These are phyloP conservation scores for Eutypa lata DNA, from an alignment of 2,329 filamentous ascomycete species.

Conservation along the genomic window DNA sequence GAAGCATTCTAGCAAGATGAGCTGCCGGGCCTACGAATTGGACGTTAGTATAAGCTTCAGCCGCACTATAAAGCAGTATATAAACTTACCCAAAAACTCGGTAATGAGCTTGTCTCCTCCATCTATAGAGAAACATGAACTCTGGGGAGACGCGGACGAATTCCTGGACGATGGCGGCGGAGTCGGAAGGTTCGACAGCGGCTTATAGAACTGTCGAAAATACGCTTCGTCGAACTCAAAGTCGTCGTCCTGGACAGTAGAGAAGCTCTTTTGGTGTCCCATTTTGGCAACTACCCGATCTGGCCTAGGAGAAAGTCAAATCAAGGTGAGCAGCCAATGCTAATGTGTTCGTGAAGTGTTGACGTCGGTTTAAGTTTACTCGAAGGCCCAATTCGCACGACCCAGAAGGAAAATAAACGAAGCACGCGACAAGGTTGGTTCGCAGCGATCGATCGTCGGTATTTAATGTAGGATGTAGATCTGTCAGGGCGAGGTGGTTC, in stretches of 20 bases:
- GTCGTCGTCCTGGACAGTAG: conserved; percentile 33
- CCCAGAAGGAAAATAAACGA: neutral
- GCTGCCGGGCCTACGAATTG: conserved; percentile 55
- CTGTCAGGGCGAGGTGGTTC: neutral
- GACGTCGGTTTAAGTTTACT: neutral
- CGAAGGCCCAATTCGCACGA: neutral
- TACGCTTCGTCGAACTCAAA: conserved; percentile 51
- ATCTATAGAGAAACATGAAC: conserved; percentile 39
- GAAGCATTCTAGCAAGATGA: conserved; percentile 65
- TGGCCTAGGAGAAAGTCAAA: neutral
- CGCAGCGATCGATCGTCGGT: neutral
- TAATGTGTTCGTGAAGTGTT: conserved; percentile 21
- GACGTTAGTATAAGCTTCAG: too few species aligned
- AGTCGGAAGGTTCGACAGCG: conserved; percentile 65
- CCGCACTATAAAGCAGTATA: too few species aligned
- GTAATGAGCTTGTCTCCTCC: conserved; percentile 43
- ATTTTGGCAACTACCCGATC: conserved; percentile 18
- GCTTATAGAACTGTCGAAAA: conserved; percentile 59
- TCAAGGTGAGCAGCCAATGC: conserved; percentile 21
- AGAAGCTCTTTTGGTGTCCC: conserved; percentile 33
- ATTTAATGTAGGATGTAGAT: neutral
- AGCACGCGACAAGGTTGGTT: neutral
- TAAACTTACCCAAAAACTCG: conserved; percentile 40
- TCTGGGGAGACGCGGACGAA: conserved; percentile 39
- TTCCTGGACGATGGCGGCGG: conserved; percentile 56